Evolutionary conservation across 2,329 filamentous ascomycete genomes (phyloP).

Genomic region (Pestalotiopsis sp.): DNA sequence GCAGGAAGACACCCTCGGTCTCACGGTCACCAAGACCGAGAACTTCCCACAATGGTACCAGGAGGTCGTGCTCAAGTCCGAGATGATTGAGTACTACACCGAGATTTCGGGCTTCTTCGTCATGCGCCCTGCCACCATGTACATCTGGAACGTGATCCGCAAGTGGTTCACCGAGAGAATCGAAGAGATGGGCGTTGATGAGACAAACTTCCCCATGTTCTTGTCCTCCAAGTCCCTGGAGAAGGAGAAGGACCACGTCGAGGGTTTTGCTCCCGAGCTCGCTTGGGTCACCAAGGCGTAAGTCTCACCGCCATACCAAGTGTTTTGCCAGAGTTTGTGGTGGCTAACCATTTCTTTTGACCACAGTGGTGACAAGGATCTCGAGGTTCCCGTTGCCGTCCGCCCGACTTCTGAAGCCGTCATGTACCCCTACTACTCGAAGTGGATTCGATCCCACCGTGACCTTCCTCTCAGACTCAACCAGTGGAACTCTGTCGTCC

Average conservation of each 20-base stretch:
- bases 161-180: constrained; percentile 73
- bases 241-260: constrained; percentile 93
- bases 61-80: constrained; percentile 94
- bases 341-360: constrained; percentile 25
- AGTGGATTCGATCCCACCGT: constrained; percentile 96
- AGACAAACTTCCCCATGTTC: constrained; percentile 97
- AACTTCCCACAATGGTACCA: constrained; percentile 97
- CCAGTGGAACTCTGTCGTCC: constrained; percentile 74
- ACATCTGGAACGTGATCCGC: constrained; percentile 68
- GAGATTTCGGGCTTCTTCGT: constrained; percentile 95
- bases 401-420: constrained; percentile 68
- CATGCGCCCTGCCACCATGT: constrained; percentile 72
- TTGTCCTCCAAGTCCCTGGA: constrained; percentile 86
- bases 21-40: constrained; percentile 81
- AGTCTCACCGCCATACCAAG: constrained; percentile 32
- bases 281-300: constrained; percentile 87
- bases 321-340: background rate
- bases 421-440: constrained; percentile 47
- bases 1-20: constrained; percentile 75
- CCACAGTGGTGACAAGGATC: constrained; percentile 80
- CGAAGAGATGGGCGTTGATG: constrained; percentile 88
- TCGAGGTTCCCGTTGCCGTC: constrained; percentile 77
- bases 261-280: constrained; percentile 95
- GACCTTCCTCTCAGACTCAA: constrained; percentile 75
- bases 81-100: constrained; percentile 94